Percentiles rank a stretch among this genome's conserved stretches.
Evolutionary conservation across 1,139 yeast species (phyloP).

Genomic region (Candida smagusa): DNA sequence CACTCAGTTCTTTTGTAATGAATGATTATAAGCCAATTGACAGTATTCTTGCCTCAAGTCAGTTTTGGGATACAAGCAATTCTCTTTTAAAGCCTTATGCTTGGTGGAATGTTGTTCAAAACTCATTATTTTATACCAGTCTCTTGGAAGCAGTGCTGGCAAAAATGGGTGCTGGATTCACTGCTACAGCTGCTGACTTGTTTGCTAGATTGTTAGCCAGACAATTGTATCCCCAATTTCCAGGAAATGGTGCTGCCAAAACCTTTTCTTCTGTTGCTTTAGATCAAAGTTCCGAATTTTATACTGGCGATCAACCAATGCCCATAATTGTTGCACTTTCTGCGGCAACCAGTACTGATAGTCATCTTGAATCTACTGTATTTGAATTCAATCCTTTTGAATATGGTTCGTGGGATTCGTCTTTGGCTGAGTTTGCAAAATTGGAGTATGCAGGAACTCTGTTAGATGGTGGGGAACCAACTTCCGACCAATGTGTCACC

Average conservation of each 20-base stretch:
- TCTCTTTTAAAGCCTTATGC: conserved; percentile 30
- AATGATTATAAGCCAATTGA: conserved; percentile 16
- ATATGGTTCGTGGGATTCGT: conserved; percentile 21
- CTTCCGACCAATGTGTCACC: conserved; percentile 10
- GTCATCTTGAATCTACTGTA: conserved; percentile 16
- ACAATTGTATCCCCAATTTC: conserved; percentile 13
- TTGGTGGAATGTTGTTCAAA: background rate
- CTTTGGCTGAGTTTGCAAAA: conserved; percentile 20
- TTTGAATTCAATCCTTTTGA: conserved; percentile 20
- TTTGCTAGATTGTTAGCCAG: background rate
- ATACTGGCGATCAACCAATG: conserved; percentile 14
- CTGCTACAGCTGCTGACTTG: conserved; percentile 11
- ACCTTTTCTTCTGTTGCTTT: conserved; percentile 29
- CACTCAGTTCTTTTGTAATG: conserved; percentile 15
- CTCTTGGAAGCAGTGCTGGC: conserved; percentile 6
- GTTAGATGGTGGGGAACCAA: conserved; percentile 25
- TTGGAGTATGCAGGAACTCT: conserved; percentile 30
- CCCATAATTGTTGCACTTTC: conserved; percentile 18
- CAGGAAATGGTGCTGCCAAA: conserved; percentile 13
- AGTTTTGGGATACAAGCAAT: conserved; percentile 26
- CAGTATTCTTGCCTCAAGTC: conserved; percentile 5
- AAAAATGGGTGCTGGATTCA: conserved; percentile 16
- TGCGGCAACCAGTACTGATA: conserved; percentile 12
- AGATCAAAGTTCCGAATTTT: conserved; percentile 8
- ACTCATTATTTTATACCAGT: background rate